phyloP scores from a whole-genome alignment of 176 grass and related monocot genomes.

The sorghum (Sorghum bicolor) region Sorghum_bicolor_NCBIv3 NC_012875.2:55375501-55376000 shows the following conservation, averaged over 20 bases:
- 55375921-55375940: not conserved
- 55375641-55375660: slow-evolving; percentile 81
- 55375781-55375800: slow-evolving; percentile 79
- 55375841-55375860: slow-evolving; percentile 69
- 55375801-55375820: slow-evolving; percentile 56
- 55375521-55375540: slow-evolving; percentile 88
- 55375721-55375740: slow-evolving; percentile 90
- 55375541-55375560: slow-evolving; percentile 87
- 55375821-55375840: slow-evolving; percentile 73
- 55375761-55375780: slow-evolving; percentile 76
- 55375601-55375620: slow-evolving; percentile 98
- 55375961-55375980: not conserved
- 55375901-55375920: slow-evolving; percentile 47
- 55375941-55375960: not conserved
- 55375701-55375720: slow-evolving; percentile 91
- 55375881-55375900: slow-evolving; percentile 79
- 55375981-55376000: not conserved
- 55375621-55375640: slow-evolving; percentile 99
- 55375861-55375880: slow-evolving; percentile 77
- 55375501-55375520: slow-evolving; percentile 94
- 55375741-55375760: slow-evolving; percentile 85
- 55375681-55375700: slow-evolving; percentile 90
- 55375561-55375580: slow-evolving; percentile 87
- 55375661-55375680: slow-evolving; percentile 96
- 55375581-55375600: slow-evolving; percentile 70